Evolutionary conservation across 352 stramenopile species (phyloP).

Genomic region (Phytophthora kernoviae): DNA sequence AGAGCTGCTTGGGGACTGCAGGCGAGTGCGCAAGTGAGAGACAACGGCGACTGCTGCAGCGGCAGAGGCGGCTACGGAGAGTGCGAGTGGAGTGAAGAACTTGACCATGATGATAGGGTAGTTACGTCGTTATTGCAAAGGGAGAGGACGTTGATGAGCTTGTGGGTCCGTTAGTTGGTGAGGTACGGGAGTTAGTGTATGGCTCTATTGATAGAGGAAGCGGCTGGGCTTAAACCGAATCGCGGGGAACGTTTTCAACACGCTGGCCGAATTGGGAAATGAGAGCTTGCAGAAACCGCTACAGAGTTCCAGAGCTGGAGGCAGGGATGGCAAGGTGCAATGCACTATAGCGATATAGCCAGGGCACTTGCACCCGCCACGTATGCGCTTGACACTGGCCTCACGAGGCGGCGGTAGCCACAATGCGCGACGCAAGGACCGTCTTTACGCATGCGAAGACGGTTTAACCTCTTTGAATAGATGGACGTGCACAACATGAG

Average conservation of each 20-base stretch:
- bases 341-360: constrained; percentile 10
- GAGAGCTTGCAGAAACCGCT: constrained; percentile 6
- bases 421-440: constrained; percentile 24
- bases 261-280: constrained; percentile 27
- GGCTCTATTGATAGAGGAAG: constrained; percentile 20
- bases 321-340: neutral
- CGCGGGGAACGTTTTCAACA: constrained; percentile 7
- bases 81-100: constrained; percentile 30
- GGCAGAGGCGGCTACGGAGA: constrained; percentile 39
- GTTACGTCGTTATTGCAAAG: constrained; percentile 26
- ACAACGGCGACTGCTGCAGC: constrained; percentile 31
- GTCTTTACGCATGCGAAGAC: too few relatives aligned
- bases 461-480: neutral
- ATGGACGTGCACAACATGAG: too few relatives aligned
- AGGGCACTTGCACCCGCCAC: neutral
- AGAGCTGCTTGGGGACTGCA: constrained; percentile 20
- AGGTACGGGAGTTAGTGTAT: neutral
- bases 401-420: neutral
- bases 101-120: constrained; percentile 37
- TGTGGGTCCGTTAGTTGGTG: constrained; percentile 21
- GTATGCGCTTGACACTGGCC: neutral
- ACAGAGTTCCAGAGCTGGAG: neutral
- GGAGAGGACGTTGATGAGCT: constrained; percentile 13
- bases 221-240: neutral
- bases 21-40: constrained; percentile 38